Evolutionary conservation across 2,329 filamentous ascomycete species (phyloP).

Genomic region (Pseudogymnoascus sp.): DNA sequence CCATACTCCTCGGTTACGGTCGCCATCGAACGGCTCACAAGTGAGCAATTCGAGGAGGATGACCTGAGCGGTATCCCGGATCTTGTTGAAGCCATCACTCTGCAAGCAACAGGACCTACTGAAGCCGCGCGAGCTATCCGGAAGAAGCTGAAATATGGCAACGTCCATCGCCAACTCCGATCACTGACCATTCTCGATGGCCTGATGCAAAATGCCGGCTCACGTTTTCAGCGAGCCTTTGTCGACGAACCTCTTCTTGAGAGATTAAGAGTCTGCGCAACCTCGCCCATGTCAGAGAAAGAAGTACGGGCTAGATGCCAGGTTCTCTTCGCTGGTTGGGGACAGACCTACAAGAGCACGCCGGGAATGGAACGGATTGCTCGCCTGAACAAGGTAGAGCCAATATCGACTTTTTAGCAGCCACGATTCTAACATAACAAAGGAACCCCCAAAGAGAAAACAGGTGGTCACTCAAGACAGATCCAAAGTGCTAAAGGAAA

Average conservation of each 20-base stretch:
- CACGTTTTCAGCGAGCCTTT: constrained; percentile 77
- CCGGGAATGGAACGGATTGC: constrained; percentile 73
- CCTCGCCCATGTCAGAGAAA: constrained; percentile 73
- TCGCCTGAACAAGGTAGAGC: constrained; percentile 57
- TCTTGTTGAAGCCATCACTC: constrained; percentile 84
- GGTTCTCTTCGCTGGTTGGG: constrained; percentile 80
- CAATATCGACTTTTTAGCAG: neutral
- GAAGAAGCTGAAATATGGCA: constrained; percentile 99
- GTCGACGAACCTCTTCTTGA: constrained; percentile 88
- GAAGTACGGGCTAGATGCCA: constrained; percentile 85
- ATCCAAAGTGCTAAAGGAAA: constrained; percentile 76
- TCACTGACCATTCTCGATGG: constrained; percentile 85
- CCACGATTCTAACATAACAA: constrained; percentile 12
- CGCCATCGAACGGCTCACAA: constrained; percentile 81
- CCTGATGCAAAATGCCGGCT: constrained; percentile 87
- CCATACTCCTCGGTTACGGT: constrained; percentile 92
- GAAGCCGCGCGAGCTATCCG: constrained; percentile 88
- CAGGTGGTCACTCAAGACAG: constrained; percentile 66
- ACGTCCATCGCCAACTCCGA: constrained; percentile 81
- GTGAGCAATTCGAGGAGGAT: constrained; percentile 82
- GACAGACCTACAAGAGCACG: constrained; percentile 68
- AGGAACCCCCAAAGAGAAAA: constrained; percentile 59
- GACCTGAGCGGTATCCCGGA: constrained; percentile 88
- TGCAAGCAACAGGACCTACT: constrained; percentile 76
- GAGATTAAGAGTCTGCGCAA: constrained; percentile 78